A percentile compares a stretch with the other conserved stretches of the same genome.
Conservation (phyloP, 2,329 filamentous ascomycete genomes). For the Pseudopyricularia javanii region DNA sequence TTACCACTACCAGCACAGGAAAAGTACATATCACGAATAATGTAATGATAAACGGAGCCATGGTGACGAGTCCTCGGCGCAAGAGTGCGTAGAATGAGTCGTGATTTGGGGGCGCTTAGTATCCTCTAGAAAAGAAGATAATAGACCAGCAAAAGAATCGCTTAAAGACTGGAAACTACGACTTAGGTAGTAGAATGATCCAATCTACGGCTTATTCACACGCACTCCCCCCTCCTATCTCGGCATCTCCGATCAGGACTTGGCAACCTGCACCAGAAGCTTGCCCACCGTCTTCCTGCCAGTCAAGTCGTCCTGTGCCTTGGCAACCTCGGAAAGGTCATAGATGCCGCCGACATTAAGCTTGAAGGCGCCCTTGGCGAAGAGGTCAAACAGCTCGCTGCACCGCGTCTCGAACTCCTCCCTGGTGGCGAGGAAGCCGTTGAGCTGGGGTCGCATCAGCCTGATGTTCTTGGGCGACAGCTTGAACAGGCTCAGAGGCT, state of each 20-base stretch:
- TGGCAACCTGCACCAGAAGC: constrained; percentile 6
- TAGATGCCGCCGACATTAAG: constrained; percentile 8
- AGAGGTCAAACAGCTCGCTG: constrained; percentile 10
- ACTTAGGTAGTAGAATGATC: too few species aligned
- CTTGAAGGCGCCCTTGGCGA: constrained; percentile 8
- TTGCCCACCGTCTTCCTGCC: constrained; percentile 9
- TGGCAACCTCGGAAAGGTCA: constrained; percentile 5
- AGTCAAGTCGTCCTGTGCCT: constrained; percentile 11
- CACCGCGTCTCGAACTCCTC: constrained; percentile 51
- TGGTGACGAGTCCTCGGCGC: neutral
- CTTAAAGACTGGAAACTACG: too few species aligned
- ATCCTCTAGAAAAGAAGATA: too few species aligned
- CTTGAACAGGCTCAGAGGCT: constrained; percentile 42
- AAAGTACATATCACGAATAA: too few species aligned
- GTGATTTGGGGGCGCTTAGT: too few species aligned
- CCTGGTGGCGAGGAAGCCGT: constrained; percentile 55
- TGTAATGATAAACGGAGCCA: neutral
- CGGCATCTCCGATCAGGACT: too few species aligned
- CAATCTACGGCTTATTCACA: too few species aligned
- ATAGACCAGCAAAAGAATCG: too few species aligned
- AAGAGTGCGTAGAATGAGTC: neutral
- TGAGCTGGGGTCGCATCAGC: constrained; percentile 62
- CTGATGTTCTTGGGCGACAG: constrained; percentile 65
- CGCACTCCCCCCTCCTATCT: too few species aligned
- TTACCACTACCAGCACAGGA: neutral